These are phyloP conservation scores for Acorus gramineus DNA, from an alignment of 106 monocot genomes.

Conservation along the genomic window DNA sequence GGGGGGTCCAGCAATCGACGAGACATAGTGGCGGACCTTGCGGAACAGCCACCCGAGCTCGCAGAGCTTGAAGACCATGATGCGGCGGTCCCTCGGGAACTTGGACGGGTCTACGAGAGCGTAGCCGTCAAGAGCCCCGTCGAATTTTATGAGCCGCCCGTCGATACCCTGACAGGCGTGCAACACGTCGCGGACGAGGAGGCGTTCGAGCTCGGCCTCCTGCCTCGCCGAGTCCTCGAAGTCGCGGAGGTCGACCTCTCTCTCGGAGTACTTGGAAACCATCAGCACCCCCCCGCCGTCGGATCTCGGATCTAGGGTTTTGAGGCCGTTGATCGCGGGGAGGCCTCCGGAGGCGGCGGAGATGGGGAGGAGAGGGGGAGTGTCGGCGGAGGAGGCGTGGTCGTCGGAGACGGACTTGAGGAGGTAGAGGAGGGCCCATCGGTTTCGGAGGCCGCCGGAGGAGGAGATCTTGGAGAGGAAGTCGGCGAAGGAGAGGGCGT, in stretches of 20 bases:
- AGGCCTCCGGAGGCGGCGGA: slow-evolving; percentile 7
- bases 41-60: slow-evolving; percentile 83
- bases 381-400: background rate
- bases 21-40: slow-evolving; percentile 54
- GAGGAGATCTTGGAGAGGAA: slow-evolving; percentile 55
- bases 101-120: slow-evolving; percentile 45
- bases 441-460: slow-evolving; percentile 39
- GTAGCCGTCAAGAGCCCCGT: slow-evolving; percentile 42
- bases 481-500: slow-evolving; percentile 75
- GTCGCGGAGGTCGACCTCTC: slow-evolving; percentile 80
- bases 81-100: slow-evolving; percentile 45
- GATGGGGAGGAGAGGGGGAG: background rate
- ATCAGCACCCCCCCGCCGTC: slow-evolving; percentile 44
- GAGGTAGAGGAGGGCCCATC: slow-evolving; percentile 67
- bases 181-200: slow-evolving; percentile 66
- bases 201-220: slow-evolving; percentile 50
- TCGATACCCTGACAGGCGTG: slow-evolving; percentile 84
- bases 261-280: slow-evolving; percentile 78
- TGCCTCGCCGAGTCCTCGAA: slow-evolving; percentile 5
- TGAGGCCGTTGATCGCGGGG: slow-evolving; percentile 39
- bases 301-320: slow-evolving; percentile 8
- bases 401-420: slow-evolving; percentile 50
- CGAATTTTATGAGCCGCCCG: slow-evolving; percentile 54
- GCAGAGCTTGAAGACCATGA: slow-evolving; percentile 46
- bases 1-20: slow-evolving; percentile 21